A percentile compares a stretch with the other conserved stretches of the same genome.
Evolutionary conservation across 2,329 filamentous ascomycete genomes (phyloP).

Genomic region (Colletotrichum destructivum): DNA sequence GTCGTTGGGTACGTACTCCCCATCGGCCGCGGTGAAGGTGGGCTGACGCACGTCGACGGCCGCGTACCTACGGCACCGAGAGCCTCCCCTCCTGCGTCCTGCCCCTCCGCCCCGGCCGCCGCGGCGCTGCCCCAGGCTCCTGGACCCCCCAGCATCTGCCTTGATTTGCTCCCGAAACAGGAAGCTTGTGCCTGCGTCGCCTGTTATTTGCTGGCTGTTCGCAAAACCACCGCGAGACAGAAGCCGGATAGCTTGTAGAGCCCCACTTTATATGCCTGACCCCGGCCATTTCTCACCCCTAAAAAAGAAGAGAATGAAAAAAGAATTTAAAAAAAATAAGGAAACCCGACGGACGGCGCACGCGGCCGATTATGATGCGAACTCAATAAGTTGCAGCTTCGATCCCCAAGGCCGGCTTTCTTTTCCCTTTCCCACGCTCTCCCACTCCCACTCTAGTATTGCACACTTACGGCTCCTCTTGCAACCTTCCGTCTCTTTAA

Average conservation of each 20-base stretch:
- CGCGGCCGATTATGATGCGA: constrained; percentile 37
- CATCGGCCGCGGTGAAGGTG: constrained; percentile 12
- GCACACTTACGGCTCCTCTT: constrained; percentile 19
- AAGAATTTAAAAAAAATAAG: constrained; percentile 5
- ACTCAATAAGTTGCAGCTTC: constrained; percentile 30
- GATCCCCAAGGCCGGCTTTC: constrained; percentile 15
- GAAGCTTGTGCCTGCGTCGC: constrained; percentile 33
- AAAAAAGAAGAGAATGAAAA: constrained; percentile 17
- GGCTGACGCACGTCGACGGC: constrained; percentile 33
- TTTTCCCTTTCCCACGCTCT: background rate
- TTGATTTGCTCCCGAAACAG: constrained; percentile 32
- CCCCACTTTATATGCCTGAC: constrained; percentile 15
- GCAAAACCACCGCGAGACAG: background rate
- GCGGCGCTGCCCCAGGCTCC: constrained; percentile 19
- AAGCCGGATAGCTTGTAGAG: background rate
- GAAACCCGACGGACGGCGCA: constrained; percentile 10
- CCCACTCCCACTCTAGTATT: background rate
- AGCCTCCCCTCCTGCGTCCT: constrained; percentile 10
- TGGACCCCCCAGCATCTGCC: constrained; percentile 14
- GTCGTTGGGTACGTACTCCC: constrained; percentile 4
- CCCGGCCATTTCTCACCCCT: constrained; percentile 28
- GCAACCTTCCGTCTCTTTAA: background rate
- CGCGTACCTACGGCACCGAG: constrained; percentile 40
- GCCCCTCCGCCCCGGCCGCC: constrained; percentile 14
- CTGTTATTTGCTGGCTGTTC: constrained; percentile 34